phyloP scores from a whole-genome alignment of 2,329 filamentous ascomycete species.

The Acrocalymma vagum region DNA sequence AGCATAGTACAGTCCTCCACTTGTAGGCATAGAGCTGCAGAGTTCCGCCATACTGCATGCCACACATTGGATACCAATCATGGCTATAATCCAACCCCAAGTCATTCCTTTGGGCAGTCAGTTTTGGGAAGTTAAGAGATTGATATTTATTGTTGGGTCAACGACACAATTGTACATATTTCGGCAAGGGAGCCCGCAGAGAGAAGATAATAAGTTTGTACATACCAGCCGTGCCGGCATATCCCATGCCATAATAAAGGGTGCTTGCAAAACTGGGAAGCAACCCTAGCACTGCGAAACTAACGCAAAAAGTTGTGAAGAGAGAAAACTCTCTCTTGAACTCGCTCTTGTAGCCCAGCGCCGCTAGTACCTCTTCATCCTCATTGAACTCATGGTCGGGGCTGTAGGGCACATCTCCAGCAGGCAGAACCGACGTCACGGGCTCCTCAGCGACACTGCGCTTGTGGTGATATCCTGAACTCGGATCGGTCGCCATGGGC shows the following conservation, averaged over 20 bases:
- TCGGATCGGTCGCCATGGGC: conserved; percentile 10
- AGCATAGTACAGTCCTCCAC: conserved; percentile 78
- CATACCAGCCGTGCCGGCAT: conserved; percentile 52
- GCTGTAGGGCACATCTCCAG: conserved; percentile 59
- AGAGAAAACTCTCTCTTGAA: conserved; percentile 76
- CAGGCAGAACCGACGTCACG: conserved; percentile 61
- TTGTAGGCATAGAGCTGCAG: conserved; percentile 76
- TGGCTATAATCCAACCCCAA: conserved; percentile 79
- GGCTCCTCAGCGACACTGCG: conserved; percentile 56
- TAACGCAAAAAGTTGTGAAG: conserved; percentile 79
- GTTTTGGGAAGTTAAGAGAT: too few species aligned
- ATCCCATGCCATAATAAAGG: conserved; percentile 72
- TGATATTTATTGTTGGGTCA: too few species aligned
- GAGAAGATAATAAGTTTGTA: conserved; percentile 4
- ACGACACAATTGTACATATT: too few species aligned
- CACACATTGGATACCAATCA: conserved; percentile 76
- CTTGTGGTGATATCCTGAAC: conserved; percentile 14
- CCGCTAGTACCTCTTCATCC: conserved; percentile 69
- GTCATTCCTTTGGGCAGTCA: conserved; percentile 65
- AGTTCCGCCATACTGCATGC: conserved; percentile 73
- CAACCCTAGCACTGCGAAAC: conserved; percentile 75
- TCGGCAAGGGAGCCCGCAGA: too few species aligned
- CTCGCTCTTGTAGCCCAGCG: conserved; percentile 69
- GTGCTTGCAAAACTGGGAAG: conserved; percentile 77
- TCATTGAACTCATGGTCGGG: conserved; percentile 54